Conservation (phyloP, 2,329 filamentous ascomycete genomes). For the Cadophora gregata region DNA sequence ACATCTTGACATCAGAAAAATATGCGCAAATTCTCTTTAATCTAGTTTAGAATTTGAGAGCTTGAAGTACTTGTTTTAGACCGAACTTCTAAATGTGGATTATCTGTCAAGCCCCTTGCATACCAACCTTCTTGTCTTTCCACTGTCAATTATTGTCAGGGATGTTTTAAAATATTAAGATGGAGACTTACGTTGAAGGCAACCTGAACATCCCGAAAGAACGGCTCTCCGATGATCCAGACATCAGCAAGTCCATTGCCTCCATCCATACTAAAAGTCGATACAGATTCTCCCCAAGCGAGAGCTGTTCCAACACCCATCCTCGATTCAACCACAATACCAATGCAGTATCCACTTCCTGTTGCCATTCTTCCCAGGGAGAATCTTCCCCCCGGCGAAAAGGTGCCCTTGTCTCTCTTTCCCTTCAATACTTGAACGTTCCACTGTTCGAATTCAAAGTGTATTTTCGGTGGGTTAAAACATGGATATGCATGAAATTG, state of each 20-base stretch:
- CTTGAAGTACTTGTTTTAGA: no score
- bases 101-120: slow-evolving; percentile 13
- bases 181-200: slow-evolving; percentile 35
- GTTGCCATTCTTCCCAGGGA: slow-evolving; percentile 31
- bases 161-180: background rate
- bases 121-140: slow-evolving; percentile 23
- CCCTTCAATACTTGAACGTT: slow-evolving; percentile 32
- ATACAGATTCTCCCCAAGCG: background rate
- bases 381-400: slow-evolving; percentile 32
- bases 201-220: slow-evolving; percentile 38
- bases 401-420: slow-evolving; percentile 25
- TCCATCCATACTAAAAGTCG: background rate
- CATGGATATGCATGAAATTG: slow-evolving; percentile 37
- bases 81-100: background rate
- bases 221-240: slow-evolving; percentile 38
- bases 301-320: slow-evolving; percentile 21
- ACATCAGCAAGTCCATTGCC: slow-evolving; percentile 31
- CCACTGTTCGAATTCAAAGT: slow-evolving; percentile 34
- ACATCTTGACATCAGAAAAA: background rate
- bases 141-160: slow-evolving; percentile 15
- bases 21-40: background rate
- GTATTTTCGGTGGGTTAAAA: slow-evolving; percentile 34
- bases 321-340: slow-evolving; percentile 35
- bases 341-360: slow-evolving; percentile 37
- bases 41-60: no score